These are phyloP conservation scores for Plantago lanceolata DNA, from an alignment of 305 asterid species.

Conservation along the genomic window DNA sequence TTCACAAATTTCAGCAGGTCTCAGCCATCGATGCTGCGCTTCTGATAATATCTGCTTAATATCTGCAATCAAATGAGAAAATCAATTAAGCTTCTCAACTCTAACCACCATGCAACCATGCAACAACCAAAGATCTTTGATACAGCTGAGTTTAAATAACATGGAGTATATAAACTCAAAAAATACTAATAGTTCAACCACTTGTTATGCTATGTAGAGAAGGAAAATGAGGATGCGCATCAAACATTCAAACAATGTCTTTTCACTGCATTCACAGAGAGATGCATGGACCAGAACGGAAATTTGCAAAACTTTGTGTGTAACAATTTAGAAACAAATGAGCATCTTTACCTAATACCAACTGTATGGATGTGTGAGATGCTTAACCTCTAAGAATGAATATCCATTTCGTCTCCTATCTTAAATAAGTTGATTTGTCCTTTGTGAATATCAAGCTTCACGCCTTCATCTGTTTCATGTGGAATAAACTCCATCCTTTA, in stretches of 20 bases:
- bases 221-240: slow-evolving; percentile 4
- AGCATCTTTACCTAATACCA: not conserved
- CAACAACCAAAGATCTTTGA: slow-evolving; percentile 2
- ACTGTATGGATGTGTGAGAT: not conserved
- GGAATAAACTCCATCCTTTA: not conserved
- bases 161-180: slow-evolving; percentile 8
- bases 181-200: slow-evolving; percentile 6
- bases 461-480: slow-evolving; percentile 1
- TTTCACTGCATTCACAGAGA: not conserved
- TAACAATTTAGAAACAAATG: not conserved
- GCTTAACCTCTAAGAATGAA: not conserved
- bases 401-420: not conserved
- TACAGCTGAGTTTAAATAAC: slow-evolving; percentile 9
- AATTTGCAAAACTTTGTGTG: not conserved
- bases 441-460: not conserved
- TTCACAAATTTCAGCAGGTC: slow-evolving; percentile 89
- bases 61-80: slow-evolving; percentile 43
- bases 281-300: not conserved
- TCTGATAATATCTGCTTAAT: slow-evolving; percentile 63
- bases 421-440: not conserved
- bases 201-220: not conserved
- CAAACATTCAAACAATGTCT: not conserved
- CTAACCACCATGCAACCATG: slow-evolving; percentile 15
- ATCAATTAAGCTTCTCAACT: slow-evolving; percentile 12
- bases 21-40: slow-evolving; percentile 83